Base-by-base conservation (phyloP, 768 basidiomycete species). In the Termitomyces sp. region DNA sequence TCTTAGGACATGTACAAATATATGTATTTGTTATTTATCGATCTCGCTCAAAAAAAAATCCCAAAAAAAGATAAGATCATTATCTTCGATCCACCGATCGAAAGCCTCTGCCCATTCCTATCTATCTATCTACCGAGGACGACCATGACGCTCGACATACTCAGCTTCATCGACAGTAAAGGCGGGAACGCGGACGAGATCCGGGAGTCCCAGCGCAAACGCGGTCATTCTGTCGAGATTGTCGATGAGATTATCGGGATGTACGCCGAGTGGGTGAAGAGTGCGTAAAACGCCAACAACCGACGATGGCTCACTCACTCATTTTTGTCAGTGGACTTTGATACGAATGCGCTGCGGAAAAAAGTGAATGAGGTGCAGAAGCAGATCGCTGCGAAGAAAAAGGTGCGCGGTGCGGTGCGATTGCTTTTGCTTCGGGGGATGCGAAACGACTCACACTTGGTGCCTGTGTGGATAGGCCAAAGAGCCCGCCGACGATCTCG, bases 161-260 rank as follows among this genome's bases (percentile, higher is more conserved):
- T 84, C 11, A 79, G 76, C 53, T 93, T 93, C 62, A 90, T 93
- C 61, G 85, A 90, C 65, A 82, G 72, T 72, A 93, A 93, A 68
- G 97, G 95, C 24, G 97, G 97, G 35, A 90, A 97, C 74, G 84
- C 95, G 15, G 85, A 89, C 61, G 82, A 85, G 66, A 94, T 98
- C 58, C 77, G 88, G 54, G 93, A 93, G 64, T 98, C 95, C 3
- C 96, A 99, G 75, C 77, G 85, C 64, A 94, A 92, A 72, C 83
- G 97, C 46, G 90, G 90, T 10, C 86, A 93, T 54, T 80, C 89
- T 19, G 90, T 91, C 50, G 95, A 94, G 69, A 69, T 97, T 61
- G 95, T 98, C 15, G 94, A 98, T 70, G 93, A 98, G 69, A 82
- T 98, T 56, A 85, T 98, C 56, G 82, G 83, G 65, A 85, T 95